Evolutionary conservation across 148 eudicot genomes (phyloP).

Genomic region (Linanthus parryae): DNA sequence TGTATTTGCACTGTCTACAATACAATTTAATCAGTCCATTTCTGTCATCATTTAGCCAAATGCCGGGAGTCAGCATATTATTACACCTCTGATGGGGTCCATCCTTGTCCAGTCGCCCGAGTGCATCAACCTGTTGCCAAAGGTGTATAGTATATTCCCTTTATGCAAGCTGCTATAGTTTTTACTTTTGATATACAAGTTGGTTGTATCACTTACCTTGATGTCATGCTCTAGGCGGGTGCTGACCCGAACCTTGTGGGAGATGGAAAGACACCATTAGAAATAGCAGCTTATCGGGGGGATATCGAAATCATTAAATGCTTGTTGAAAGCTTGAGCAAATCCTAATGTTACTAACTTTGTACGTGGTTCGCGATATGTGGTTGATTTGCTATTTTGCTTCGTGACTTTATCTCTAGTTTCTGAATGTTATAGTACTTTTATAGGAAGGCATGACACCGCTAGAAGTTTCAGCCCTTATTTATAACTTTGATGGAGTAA

Average conservation of each 20-base stretch:
- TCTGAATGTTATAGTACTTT: neutral
- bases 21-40: no score
- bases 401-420: neutral
- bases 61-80: neutral
- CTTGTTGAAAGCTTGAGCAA: slow-evolving; percentile 19
- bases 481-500: slow-evolving; percentile 4
- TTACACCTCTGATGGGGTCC: slow-evolving; percentile 13
- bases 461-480: slow-evolving; percentile 16
- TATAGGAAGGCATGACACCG: slow-evolving; percentile 22
- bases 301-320: slow-evolving; percentile 10
- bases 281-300: slow-evolving; percentile 3
- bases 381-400: neutral
- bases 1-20: no score
- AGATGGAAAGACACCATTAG: slow-evolving; percentile 4
- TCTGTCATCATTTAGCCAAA: no score
- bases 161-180: neutral
- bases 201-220: no score
- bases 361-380: neutral
- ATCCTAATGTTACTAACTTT: slow-evolving; percentile 7
- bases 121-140: slow-evolving; percentile 15
- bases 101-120: slow-evolving; percentile 11
- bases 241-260: slow-evolving; percentile 20
- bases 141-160: slow-evolving; percentile 14
- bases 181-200: no score
- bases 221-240: no score